A percentile compares a stretch with the other conserved stretches of the same genome.
These are phyloP conservation scores for Amniculicola lignicola DNA, from an alignment of 495 filamentous ascomycete species.

Conservation along the genomic window DNA sequence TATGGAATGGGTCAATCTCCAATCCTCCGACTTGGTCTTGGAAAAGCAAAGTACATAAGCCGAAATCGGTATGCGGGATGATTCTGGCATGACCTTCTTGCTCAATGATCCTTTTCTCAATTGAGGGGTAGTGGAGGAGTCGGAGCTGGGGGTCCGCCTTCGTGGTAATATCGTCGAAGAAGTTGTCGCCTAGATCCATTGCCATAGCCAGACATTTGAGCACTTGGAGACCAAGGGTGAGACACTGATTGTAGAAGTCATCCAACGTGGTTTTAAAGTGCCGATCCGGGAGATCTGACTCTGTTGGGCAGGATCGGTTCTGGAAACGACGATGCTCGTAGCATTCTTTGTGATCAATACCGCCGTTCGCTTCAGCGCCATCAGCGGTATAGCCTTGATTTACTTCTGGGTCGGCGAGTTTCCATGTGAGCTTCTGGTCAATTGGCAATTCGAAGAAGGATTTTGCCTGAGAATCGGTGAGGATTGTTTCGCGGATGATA, in stretches of 20 bases:
- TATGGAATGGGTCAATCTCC: slow-evolving; percentile 39
- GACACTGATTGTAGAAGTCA: slow-evolving; percentile 10
- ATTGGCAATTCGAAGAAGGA: slow-evolving; percentile 18
- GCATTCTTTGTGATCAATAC: slow-evolving; percentile 19
- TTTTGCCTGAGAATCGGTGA: slow-evolving; percentile 10
- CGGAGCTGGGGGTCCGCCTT: slow-evolving; percentile 14
- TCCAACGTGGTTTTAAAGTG: slow-evolving; percentile 11
- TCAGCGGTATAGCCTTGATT: slow-evolving; percentile 20
- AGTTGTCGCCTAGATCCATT: slow-evolving; percentile 11
- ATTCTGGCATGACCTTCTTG: slow-evolving; percentile 12
- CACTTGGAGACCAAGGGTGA: slow-evolving; percentile 7
- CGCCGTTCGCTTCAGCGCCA: slow-evolving; percentile 14
- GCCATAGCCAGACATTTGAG: slow-evolving; percentile 15
- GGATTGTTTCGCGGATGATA: too few relatives aligned
- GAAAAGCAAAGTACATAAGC: slow-evolving; percentile 49
- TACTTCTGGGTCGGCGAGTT: slow-evolving; percentile 1
- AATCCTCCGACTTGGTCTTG: slow-evolving; percentile 48
- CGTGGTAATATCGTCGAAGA: slow-evolving; percentile 15
- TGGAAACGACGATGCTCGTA: slow-evolving; percentile 20
- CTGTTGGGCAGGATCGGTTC: slow-evolving; percentile 3
- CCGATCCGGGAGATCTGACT: neutral
- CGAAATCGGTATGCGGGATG: slow-evolving; percentile 47
- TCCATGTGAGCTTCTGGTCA: slow-evolving; percentile 9
- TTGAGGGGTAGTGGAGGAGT: slow-evolving; percentile 10
- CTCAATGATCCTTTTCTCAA: slow-evolving; percentile 3